Evolutionary conservation across 192 early-diverging fungal species (phyloP).

Genomic region (Chytriomyces sp.): DNA sequence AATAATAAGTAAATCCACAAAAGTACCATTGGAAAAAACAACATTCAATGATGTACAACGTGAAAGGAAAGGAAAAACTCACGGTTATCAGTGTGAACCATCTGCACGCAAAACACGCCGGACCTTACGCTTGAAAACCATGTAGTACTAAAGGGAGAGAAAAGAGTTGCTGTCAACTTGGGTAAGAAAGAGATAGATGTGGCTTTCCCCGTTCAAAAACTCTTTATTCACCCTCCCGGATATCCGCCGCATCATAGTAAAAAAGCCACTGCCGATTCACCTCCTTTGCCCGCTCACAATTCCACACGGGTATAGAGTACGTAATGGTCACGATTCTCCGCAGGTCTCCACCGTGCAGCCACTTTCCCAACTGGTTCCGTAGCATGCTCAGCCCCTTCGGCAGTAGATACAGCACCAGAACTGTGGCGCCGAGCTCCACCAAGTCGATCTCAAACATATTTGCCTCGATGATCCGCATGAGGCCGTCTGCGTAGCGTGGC

Average conservation of each 20-base stretch:
- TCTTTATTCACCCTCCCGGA: too few species aligned
- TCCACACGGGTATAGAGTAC: slow-evolving; percentile 39
- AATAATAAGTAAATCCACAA: too few species aligned
- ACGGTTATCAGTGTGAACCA: background rate
- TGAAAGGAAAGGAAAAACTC: background rate
- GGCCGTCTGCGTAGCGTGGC: background rate
- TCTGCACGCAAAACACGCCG: background rate
- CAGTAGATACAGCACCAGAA: slow-evolving; percentile 34
- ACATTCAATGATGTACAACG: too few species aligned
- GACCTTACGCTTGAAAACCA: too few species aligned
- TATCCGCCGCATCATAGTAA: slow-evolving; percentile 1
- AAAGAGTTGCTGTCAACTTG: too few species aligned
- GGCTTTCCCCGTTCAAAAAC: too few species aligned
- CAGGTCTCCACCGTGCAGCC: background rate
- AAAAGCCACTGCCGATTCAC: slow-evolving; percentile 22
- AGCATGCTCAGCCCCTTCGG: slow-evolving; percentile 30
- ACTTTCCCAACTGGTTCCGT: background rate
- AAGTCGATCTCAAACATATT: slow-evolving; percentile 44
- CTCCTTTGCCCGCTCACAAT: slow-evolving; percentile 10
- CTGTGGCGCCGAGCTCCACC: slow-evolving; percentile 13
- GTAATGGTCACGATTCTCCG: slow-evolving; percentile 37
- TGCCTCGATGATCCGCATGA: slow-evolving; percentile 7
- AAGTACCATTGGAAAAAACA: too few species aligned
- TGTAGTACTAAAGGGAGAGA: too few species aligned
- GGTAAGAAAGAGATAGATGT: too few species aligned